Conservation (phyloP, 768 basidiomycete species). For the Leucosporidium scottii region DNA sequence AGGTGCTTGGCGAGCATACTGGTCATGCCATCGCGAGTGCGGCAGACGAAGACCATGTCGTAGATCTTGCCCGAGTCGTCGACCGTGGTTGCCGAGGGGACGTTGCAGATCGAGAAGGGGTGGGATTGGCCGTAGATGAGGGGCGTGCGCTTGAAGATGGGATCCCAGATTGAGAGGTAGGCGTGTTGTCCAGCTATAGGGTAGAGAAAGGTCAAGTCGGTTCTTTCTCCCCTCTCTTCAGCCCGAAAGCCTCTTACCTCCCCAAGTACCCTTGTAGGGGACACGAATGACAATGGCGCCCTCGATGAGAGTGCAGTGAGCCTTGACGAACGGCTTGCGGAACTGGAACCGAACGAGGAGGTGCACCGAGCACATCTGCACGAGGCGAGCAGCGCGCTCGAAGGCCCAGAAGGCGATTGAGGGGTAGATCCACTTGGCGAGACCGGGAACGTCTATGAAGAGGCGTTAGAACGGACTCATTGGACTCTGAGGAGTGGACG, state of each 20-base stretch:
- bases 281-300: conserved; percentile 6
- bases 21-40: conserved; percentile 21
- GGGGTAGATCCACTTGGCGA: background rate
- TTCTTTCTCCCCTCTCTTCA: too few relatives aligned
- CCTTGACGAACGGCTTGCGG: background rate
- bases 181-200: background rate
- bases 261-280: background rate
- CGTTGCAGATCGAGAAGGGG: conserved; percentile 3
- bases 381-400: background rate
- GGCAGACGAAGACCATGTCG: conserved; percentile 26
- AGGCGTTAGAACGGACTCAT: too few relatives aligned
- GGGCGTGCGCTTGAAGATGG: background rate
- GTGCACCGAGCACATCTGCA: background rate
- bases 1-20: conserved; percentile 13
- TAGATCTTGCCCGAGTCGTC: background rate
- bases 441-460: conserved; percentile 7
- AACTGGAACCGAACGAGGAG: background rate
- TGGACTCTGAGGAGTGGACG: too few relatives aligned
- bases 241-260: too few relatives aligned
- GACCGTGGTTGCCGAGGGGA: background rate
- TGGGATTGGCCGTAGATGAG: background rate
- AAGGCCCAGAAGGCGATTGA: background rate
- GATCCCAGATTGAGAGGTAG: background rate
- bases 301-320: background rate
- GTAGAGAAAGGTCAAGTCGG: too few relatives aligned